Evolutionary conservation across 768 basidiomycete genomes (phyloP), one percentile per base, ranked within the genome.

Genomic region (Naganishia vaughanmartiniae): DNA sequence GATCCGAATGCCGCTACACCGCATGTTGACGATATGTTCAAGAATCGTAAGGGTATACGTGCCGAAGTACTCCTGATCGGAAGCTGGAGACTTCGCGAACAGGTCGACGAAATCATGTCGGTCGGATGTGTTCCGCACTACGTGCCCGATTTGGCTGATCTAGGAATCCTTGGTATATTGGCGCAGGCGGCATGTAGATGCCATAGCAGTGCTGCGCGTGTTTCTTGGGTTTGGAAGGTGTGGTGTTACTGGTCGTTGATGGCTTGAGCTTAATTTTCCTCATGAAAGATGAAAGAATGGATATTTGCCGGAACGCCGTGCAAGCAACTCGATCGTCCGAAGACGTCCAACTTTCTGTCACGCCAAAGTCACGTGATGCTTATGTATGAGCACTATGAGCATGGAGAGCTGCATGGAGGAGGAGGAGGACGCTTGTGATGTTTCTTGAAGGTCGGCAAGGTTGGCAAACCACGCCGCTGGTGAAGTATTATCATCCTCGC

Each of bases 251-350:
- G 19, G 33, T 5, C 10, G n/a, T 34, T 21, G 34, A 24, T 39
- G 31, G 17, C 34, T 39, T 58, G 30, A n/a, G 7, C 26, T 46
- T 19, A 19, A 42, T 21, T 2, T 45, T n/a, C 60, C 34, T 42
- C 1, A 63, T 26, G 30, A 63, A 46, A 63, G 60, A n/a, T 17
- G n/a, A 36, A 56, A 56, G 55, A 42, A 42, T 15, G 42, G 9
- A 42, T 51, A 51, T 2, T 58, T 58, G 57, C 57, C 57, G 57
- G 57, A 33, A 58, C 57, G 57, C 57, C 57, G 57, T 58, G 57
- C 34, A 58, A 58, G 33, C 31, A 33, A 42, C 15, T 33, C 57
- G 57, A 58, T 58, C 57, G 57, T n/a, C 34, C 42, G 60, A 63
- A 36, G 39, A 45, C 19, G 57, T 34, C 57, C 57, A 58, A 58